These are phyloP conservation scores for Naganishia liquefaciens DNA, from an alignment of 1,284 basidiomycete species.

Conservation along the genomic window DNA sequence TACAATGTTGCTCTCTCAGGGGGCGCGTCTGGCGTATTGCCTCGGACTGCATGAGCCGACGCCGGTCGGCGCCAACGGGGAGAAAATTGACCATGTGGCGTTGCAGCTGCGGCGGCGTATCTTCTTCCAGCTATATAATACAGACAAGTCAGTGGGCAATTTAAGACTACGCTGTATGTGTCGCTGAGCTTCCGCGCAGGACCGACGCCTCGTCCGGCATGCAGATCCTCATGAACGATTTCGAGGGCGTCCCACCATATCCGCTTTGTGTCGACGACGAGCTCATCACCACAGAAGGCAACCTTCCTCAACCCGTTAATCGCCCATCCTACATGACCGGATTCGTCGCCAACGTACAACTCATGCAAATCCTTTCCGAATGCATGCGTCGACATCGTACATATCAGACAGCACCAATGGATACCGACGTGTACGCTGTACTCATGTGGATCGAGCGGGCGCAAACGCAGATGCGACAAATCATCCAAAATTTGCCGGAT, in stretches of 20 bases:
- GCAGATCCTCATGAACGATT: slow-evolving; percentile 53
- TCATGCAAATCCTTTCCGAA: slow-evolving; percentile 51
- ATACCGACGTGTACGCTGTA: slow-evolving; percentile 29
- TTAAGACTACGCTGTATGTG: not conserved
- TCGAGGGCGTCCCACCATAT: slow-evolving; percentile 49
- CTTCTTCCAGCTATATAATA: slow-evolving; percentile 52
- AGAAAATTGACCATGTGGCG: slow-evolving; percentile 45
- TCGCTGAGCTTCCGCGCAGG: slow-evolving; percentile 34
- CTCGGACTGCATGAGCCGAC: slow-evolving; percentile 50
- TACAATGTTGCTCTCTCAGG: slow-evolving; percentile 48
- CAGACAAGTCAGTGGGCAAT: slow-evolving; percentile 45
- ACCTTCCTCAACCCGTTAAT: slow-evolving; percentile 48
- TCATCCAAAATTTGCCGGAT: slow-evolving; percentile 43
- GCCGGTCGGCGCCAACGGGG: slow-evolving; percentile 41
- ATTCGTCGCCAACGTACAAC: slow-evolving; percentile 47
- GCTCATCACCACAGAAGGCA: slow-evolving; percentile 52
- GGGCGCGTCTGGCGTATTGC: slow-evolving; percentile 49
- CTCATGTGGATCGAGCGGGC: slow-evolving; percentile 42
- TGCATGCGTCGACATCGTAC: slow-evolving; percentile 52
- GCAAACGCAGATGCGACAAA: slow-evolving; percentile 45
- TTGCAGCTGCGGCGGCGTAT: slow-evolving; percentile 49
- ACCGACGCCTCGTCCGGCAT: slow-evolving; percentile 50
- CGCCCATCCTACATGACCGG: slow-evolving; percentile 49
- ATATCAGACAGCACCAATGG: slow-evolving; percentile 11
- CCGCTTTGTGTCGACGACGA: slow-evolving; percentile 52